Base-by-base conservation (phyloP, 2,329 filamentous ascomycete genomes). In the Piedraia hortae region DNA sequence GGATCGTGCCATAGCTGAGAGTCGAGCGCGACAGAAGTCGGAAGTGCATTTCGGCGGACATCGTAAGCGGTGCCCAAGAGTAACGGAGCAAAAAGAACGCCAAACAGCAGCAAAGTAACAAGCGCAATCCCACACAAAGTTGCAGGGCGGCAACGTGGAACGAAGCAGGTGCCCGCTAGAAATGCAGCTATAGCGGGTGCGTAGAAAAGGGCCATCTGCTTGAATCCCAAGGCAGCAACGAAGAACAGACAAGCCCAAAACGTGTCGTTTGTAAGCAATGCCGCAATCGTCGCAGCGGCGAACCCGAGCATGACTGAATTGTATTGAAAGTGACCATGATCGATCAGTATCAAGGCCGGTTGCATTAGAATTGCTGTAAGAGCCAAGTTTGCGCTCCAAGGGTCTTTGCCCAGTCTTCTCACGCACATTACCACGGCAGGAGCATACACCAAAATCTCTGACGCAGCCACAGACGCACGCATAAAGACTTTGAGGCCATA, bases 141-240 rank as follows among this genome's bases (percentile, higher is more conserved):
- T 0, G 56, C 42, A 2, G 67, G 35, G 25, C 70, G 67, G 35
- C 80, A 46, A 6, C 55, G 54, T 1, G 80, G 80, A 30, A 67
- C 69, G n/a, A 88, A 35, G 39, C 80, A 91, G 37, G 68, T 65
- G 5, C 82, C 85, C 1, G 93, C 53, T 2, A 97, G 63, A 39
- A 80, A 97, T 14, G 77, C 71, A 43, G 93, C 93, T 26, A 93
- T 68, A 10, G 70, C 68, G 8, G 88, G 80, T 3, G 88, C 78
- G 45, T 91, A 97, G 50, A 93, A 97, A 9, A 97, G 56, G 1
- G 82, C 82, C 88, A 97, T 97, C 46, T 97, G 85, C 53, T 97
- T 97, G 56, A 93, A 97, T 4, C 77, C 77, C n/a, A 97, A 54
- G 3, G 82, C 74, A 9, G 62, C 64, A 4, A 97, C 85, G 35